Conservation (phyloP, 2,329 filamentous ascomycete species). For the Colletotrichum nymphaeae region DNA sequence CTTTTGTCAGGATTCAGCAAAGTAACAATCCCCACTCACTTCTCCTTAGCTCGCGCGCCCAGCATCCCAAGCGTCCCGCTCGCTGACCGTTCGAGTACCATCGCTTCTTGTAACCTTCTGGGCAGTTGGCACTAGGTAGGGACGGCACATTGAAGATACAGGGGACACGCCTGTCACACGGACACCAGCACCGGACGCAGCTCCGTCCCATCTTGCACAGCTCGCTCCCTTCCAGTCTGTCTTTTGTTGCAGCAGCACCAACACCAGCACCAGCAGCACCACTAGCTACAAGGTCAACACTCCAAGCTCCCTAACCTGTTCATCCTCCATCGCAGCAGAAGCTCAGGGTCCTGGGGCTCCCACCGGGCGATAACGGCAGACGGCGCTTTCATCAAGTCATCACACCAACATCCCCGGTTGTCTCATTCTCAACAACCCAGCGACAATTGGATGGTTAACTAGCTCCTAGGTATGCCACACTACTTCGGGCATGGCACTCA, state of each 20-base stretch:
- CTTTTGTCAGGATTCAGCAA: background rate
- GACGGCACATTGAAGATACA: background rate
- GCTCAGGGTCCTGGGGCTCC: background rate
- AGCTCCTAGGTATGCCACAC: background rate
- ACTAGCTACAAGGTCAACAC: background rate
- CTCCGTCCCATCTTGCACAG: background rate
- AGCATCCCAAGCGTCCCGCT: background rate
- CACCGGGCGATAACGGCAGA: background rate
- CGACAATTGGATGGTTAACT: background rate
- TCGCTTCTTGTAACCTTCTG: conserved; percentile 3
- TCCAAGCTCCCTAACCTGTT: background rate
- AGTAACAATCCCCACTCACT: background rate
- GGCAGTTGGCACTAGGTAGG: background rate
- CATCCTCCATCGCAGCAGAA: background rate
- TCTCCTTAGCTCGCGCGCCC: background rate
- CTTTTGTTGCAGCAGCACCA: background rate
- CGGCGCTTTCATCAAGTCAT: background rate
- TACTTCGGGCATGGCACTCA: background rate
- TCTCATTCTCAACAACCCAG: background rate
- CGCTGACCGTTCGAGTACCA: conserved; percentile 12
- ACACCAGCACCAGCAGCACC: background rate
- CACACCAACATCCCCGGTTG: background rate
- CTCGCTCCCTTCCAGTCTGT: background rate
- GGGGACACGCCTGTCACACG: background rate
- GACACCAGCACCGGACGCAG: background rate